phyloP scores from a whole-genome alignment of 2,329 filamentous ascomycete species.

The Penicillium sp. region DNA sequence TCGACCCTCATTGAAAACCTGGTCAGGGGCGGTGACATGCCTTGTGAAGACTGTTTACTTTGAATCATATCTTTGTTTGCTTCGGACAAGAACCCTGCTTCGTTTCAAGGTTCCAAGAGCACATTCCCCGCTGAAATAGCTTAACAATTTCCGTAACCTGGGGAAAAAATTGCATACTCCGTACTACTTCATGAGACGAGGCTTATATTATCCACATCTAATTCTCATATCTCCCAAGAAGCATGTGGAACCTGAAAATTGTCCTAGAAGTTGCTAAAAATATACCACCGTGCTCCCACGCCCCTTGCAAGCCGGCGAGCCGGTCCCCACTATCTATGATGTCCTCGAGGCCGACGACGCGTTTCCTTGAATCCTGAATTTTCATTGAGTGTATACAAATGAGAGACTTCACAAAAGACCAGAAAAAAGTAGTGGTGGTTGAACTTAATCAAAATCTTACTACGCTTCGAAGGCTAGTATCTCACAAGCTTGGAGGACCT shows the following conservation, averaged over 20 bases:
- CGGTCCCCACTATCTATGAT: slow-evolving; percentile 11
- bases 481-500: slow-evolving; percentile 5
- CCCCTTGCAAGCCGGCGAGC: slow-evolving; percentile 3
- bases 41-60: no score
- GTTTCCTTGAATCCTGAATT: slow-evolving; percentile 8
- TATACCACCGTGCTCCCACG: no score
- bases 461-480: slow-evolving; percentile 5
- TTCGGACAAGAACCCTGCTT: neutral
- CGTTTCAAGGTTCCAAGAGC: neutral
- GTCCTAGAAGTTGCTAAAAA: no score
- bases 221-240: slow-evolving; percentile 4
- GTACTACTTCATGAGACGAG: no score
- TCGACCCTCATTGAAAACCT: no score
- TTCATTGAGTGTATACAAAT: slow-evolving; percentile 6
- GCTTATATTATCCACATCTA: no score
- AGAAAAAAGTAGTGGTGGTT: slow-evolving; percentile 9
- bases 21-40: no score
- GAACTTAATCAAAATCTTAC: slow-evolving; percentile 8
- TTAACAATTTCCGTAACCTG: no score
- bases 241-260: neutral
- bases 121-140: neutral
- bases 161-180: no score
- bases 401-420: slow-evolving; percentile 1
- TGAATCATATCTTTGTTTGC: neutral
- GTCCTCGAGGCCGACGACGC: slow-evolving; percentile 10